Conservation (phyloP, 345 rosid genomes). For the Populus ilicifolia region DNA sequence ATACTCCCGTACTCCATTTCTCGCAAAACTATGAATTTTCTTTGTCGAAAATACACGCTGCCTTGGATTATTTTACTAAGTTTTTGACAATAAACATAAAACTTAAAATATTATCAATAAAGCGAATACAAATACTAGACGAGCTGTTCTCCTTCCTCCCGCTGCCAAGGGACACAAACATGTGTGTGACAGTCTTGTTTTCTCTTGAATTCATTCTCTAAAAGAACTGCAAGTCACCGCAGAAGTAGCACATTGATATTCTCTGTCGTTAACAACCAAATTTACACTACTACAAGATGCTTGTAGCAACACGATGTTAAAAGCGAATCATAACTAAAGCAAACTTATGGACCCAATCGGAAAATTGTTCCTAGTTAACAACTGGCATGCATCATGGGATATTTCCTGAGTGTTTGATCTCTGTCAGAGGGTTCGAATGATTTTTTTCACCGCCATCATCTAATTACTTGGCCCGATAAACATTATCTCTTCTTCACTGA, state of each 20-base stretch:
- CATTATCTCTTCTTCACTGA: constrained; percentile 47
- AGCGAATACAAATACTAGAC: too few relatives aligned
- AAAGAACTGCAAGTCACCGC: too few relatives aligned
- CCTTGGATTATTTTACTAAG: too few relatives aligned
- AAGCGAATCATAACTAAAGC: neutral
- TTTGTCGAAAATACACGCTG: neutral
- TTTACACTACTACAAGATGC: neutral
- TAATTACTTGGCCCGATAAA: constrained; percentile 44
- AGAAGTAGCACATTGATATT: too few relatives aligned
- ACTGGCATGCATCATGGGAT: neutral
- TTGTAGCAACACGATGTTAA: neutral
- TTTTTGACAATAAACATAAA: too few relatives aligned
- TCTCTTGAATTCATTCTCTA: too few relatives aligned
- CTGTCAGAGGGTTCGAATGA: too few relatives aligned
- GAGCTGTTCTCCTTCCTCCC: too few relatives aligned
- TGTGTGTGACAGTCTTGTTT: too few relatives aligned
- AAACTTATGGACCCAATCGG: neutral
- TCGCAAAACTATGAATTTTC: neutral
- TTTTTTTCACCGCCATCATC: constrained; percentile 4
- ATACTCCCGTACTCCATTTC: neutral
- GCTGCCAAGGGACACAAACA: too few relatives aligned
- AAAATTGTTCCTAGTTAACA: neutral
- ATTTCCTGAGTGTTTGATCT: neutral
- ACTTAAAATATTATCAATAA: too few relatives aligned
- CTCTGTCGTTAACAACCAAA: too few relatives aligned